Evolutionary conservation across 2,329 filamentous ascomycete genomes (phyloP), one percentile per base, ranked within the genome.

Genomic region (Fusarium nisikadoi): DNA sequence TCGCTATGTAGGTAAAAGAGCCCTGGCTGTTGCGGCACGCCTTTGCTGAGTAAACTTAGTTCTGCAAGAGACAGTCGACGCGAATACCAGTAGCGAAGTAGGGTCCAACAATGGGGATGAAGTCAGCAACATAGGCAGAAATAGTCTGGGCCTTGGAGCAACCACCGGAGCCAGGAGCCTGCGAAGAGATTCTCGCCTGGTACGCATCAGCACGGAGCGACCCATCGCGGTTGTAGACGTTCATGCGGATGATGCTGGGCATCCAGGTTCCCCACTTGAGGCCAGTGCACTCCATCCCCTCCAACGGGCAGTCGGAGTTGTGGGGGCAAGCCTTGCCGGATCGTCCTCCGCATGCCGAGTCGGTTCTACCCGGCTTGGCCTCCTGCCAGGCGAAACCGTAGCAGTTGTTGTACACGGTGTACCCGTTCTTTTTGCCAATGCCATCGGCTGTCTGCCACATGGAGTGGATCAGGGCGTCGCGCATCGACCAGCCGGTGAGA

Each of bases 21-120:
- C 8, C 27, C 8, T 29, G 27, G 27, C 27, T 29, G 27, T 29
- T 29, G 9, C 8, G 8, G 27, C 27, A 29, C 27, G 27, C 27
- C 27, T 29, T 29, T 9, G 9, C 27, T 9, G 9, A 33, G 20
- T 17, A 1, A 16, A 6, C 23, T 52, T 25, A 36, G 31, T 2
- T 52, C 90, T 91, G 62, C 5, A 6, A 43, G 23, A 61, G n/a
- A 5, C 58, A 61, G 31, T 61, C n/a, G 39, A 61, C 12, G 14
- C 58, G 58, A 6, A 61, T 43, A 36, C 59, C 59, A 36, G 59
- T 49, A 3, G 59, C 53, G 4, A 62, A 62, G 42, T 62, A 62
- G 4, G 59, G 59, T 6, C 59, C 59, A 25, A 23, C 42, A 59
- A 62, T 42, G 0, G 59, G 59, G 16, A 59, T 19, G 11, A 62